Evolutionary conservation across 2,329 filamentous ascomycete species (phyloP).

Genomic region (Aspergillus tubingensis): DNA sequence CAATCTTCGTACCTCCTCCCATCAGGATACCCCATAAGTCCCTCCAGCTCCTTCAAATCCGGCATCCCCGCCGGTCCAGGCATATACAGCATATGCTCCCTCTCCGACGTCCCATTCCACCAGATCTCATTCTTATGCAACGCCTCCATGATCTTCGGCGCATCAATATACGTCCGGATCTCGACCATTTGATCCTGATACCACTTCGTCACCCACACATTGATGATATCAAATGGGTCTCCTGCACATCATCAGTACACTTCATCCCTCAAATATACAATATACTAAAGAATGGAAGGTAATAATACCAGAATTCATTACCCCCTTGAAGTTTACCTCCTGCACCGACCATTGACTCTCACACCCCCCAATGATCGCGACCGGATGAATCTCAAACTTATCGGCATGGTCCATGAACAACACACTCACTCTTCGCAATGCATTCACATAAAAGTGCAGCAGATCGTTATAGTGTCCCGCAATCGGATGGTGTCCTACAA

Average conservation of each 20-base stretch:
- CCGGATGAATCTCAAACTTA: constrained; percentile 33
- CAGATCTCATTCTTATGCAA: constrained; percentile 37
- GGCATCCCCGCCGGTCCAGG: constrained; percentile 38
- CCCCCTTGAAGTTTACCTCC: constrained; percentile 34
- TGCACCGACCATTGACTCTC: constrained; percentile 36
- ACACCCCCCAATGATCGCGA: constrained; percentile 36
- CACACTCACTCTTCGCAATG: constrained; percentile 31
- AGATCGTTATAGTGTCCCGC: constrained; percentile 35
- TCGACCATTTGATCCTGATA: constrained; percentile 35
- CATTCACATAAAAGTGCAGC: constrained; percentile 38
- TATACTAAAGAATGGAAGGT: not conserved
- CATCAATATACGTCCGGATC: constrained; percentile 36
- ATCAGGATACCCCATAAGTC: constrained; percentile 31
- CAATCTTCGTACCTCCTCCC: constrained; percentile 28
- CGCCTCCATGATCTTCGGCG: constrained; percentile 30
- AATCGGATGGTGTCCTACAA: constrained; percentile 37
- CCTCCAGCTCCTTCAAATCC: constrained; percentile 28
- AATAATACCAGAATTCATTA: constrained; percentile 35
- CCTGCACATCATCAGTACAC: constrained; percentile 18
- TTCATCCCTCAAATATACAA: not conserved
- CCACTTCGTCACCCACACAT: constrained; percentile 39
- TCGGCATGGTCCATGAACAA: constrained; percentile 33
- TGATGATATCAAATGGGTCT: constrained; percentile 33
- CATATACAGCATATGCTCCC: constrained; percentile 34
- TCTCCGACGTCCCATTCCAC: constrained; percentile 33